A percentile compares a stretch with the other conserved stretches of the same genome.
These are phyloP conservation scores for Capsicum rhomboideum DNA, from an alignment of 257 asterid species.

Conservation along the genomic window DNA sequence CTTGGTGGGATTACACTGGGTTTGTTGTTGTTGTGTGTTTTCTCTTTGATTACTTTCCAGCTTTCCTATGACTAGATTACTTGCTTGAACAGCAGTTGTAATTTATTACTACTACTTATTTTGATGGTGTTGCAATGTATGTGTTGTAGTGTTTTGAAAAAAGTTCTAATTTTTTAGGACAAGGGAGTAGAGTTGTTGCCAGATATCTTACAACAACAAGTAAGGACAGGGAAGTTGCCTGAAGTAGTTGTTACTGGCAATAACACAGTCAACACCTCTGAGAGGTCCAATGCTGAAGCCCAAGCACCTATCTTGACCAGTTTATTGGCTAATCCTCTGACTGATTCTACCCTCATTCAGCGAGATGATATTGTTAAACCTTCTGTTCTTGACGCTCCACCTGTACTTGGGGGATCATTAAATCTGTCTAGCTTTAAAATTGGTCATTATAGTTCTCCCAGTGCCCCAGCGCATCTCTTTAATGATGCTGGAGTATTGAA, in stretches of 20 bases:
- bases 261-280: conserved; percentile 17
- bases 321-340: conserved; percentile 29
- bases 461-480: conserved; percentile 2
- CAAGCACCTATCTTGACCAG: conserved; percentile 57
- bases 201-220: conserved; percentile 51
- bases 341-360: conserved; percentile 6
- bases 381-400: conserved; percentile 6
- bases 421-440: conserved; percentile 1
- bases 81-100: neutral
- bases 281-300: conserved; percentile 21
- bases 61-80: neutral
- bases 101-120: neutral
- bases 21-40: too few relatives aligned
- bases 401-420: conserved; percentile 13
- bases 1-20: too few relatives aligned
- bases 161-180: conserved; percentile 32
- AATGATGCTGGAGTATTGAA: conserved; percentile 14
- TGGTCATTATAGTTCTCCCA: conserved; percentile 13
- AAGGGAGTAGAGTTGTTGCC: conserved; percentile 81
- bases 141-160: neutral
- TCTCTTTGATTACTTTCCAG: neutral
- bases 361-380: conserved; percentile 11
- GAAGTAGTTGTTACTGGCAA: conserved; percentile 23
- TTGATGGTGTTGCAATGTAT: neutral
- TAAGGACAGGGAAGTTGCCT: conserved; percentile 53